Base-by-base conservation (phyloP, 2,329 filamentous ascomycete genomes). In the Alternaria rosae region DNA sequence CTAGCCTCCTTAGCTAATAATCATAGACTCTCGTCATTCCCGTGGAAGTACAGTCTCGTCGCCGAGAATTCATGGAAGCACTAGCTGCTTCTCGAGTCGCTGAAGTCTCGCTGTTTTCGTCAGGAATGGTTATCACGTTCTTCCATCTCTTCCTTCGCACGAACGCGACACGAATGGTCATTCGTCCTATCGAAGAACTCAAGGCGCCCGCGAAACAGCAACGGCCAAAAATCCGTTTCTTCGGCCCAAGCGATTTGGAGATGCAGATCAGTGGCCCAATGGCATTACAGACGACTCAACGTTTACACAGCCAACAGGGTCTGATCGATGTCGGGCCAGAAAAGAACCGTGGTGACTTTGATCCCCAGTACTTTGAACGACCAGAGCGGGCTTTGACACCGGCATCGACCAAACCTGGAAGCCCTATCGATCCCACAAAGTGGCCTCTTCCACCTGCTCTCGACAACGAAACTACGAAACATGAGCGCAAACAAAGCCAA, bases 61-160 rank as follows among this genome's bases (percentile, higher is more conserved):
- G 80, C 35, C 58, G 65, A 47, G 70, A 79, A 50, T 80, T 80
- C 53, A 75, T 78, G 52, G 75, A 81, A 26, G 81, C 83, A 76
- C 60, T 85, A 45, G 85, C 84, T 25, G 79, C 89, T 5, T 83
- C 87, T 3, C 88, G 90, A 82, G 85, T 91, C 42, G 87, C 88
- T 25, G 86, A 88, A 15, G 87, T 92, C 7, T 87, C 89, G 3
- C 82, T 88, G 15, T 91, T 91, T 71, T 82, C 90, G 3, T 88
- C 89, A 0, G 90, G 89, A 3, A 79, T 92, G 15, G 83, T 89
- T 74, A 89, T 87, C 15, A 88, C 89, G 5, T 85, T 88, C 15
- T 82, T 91, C 23, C 89, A 91, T 68, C 80, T 92, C 9, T 89
- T 91, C 69, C 82, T 92, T 52, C 86, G 89, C 66, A 88, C 88